These are phyloP conservation scores for Delphinella strobiligena DNA, from an alignment of 2,329 filamentous ascomycete species.

Conservation along the genomic window DNA sequence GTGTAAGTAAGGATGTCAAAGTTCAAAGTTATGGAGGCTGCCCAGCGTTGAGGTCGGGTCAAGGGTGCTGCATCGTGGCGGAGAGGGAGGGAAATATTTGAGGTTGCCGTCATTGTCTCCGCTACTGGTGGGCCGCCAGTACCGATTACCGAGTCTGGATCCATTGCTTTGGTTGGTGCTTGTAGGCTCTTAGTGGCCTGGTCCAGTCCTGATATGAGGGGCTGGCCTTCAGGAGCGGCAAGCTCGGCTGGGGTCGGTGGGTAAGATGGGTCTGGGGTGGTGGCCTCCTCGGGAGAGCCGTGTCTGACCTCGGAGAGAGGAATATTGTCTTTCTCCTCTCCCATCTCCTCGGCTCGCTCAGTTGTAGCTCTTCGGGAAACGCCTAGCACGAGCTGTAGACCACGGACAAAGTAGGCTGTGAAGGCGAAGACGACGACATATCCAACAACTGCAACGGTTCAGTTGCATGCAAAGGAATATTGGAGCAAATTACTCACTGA, in stretches of 20 bases:
- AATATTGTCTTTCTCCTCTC: conserved; percentile 34
- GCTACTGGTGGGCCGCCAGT: conserved; percentile 15
- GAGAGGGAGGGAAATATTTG: conserved; percentile 13
- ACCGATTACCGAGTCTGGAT: conserved; percentile 13
- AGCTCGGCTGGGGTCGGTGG: background rate
- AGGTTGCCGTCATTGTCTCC: background rate
- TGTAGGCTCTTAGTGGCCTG: conserved; percentile 5
- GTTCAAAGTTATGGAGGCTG: conserved; percentile 32
- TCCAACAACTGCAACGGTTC: conserved; percentile 34
- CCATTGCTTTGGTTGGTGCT: conserved; percentile 13
- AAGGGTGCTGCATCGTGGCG: conserved; percentile 31
- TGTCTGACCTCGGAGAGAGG: conserved; percentile 26
- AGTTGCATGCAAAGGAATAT: background rate
- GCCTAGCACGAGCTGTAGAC: conserved; percentile 39
- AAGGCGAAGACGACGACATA: conserved; percentile 41
- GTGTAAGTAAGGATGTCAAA: conserved; percentile 36
- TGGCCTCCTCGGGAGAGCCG: conserved; percentile 1
- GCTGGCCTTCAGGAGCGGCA: background rate
- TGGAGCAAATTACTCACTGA: conserved; percentile 33
- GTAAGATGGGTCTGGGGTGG: background rate
- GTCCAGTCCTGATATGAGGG: background rate
- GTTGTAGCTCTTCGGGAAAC: conserved; percentile 41
- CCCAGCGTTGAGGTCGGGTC: conserved; percentile 40
- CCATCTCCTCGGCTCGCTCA: conserved; percentile 41
- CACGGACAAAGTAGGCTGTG: conserved; percentile 43